A percentile compares a stretch with the other conserved stretches of the same genome.
Conservation (phyloP, 1,284 basidiomycete species). For the Puccinia novopanici region DNA sequence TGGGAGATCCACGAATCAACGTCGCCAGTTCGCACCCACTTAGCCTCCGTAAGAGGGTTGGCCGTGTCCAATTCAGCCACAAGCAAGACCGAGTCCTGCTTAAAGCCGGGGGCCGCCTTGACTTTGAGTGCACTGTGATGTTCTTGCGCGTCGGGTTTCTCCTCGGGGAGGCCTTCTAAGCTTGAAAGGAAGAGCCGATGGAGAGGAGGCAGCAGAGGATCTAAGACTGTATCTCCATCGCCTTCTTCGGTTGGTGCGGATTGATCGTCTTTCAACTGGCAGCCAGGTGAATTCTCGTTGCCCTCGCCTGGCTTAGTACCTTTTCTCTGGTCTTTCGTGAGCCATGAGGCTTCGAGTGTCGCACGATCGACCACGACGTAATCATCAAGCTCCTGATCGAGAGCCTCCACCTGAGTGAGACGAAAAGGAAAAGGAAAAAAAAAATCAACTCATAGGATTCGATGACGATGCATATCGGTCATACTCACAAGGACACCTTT, state of each 20-base stretch:
- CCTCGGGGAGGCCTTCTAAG: not conserved
- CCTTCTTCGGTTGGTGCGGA: constrained; percentile 20
- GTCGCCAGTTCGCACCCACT: constrained; percentile 92
- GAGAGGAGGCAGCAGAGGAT: constrained; percentile 55
- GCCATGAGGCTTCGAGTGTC: constrained; percentile 53
- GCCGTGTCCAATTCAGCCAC: constrained; percentile 74
- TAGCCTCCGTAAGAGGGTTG: constrained; percentile 84
- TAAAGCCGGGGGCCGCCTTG: constrained; percentile 22
- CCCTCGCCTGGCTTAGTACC: not conserved
- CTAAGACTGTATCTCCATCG: constrained; percentile 23
- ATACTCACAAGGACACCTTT: constrained; percentile 72
- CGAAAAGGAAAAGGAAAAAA: too few relatives aligned
- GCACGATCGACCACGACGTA: constrained; percentile 54
- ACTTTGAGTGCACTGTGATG: not conserved
- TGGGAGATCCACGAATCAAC: constrained; percentile 87
- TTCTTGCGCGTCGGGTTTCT: constrained; percentile 4
- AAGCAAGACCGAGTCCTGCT: constrained; percentile 57
- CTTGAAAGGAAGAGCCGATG: constrained; percentile 53
- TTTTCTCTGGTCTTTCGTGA: not conserved
- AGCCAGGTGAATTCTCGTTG: not conserved
- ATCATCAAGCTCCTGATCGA: constrained; percentile 67
- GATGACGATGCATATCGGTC: too few relatives aligned
- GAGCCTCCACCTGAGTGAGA: constrained; percentile 68
- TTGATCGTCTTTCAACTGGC: constrained; percentile 11
- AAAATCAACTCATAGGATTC: too few relatives aligned